Evolutionary conservation across 306 rosid genomes (phyloP).

Genomic region (Argentina anserina): DNA sequence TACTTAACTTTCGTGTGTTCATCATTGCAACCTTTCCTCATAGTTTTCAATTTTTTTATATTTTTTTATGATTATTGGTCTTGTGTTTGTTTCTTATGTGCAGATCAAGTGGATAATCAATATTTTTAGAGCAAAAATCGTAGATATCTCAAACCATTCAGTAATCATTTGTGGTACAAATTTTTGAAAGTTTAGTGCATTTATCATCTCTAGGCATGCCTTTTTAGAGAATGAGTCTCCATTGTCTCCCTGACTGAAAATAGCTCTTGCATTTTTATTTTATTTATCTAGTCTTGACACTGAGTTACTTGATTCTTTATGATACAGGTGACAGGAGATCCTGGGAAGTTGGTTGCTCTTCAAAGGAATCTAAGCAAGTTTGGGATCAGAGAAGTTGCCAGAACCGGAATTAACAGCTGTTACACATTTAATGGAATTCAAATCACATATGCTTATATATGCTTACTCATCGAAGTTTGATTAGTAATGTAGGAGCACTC

Average conservation of each 20-base stretch:
- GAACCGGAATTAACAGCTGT: constrained; percentile 51
- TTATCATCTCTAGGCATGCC: background rate
- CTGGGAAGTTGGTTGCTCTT: constrained; percentile 79
- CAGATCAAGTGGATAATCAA: constrained; percentile 80
- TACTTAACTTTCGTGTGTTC: constrained; percentile 9
- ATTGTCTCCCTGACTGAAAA: background rate
- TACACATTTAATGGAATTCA: background rate
- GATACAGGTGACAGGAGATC: constrained; percentile 80
- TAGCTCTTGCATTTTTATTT: background rate
- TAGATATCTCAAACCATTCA: constrained; percentile 65
- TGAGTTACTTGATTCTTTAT: constrained; percentile 1
- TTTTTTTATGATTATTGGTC: background rate
- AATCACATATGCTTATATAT: background rate
- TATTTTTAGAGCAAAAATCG: constrained; percentile 68
- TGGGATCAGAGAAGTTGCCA: constrained; percentile 81
- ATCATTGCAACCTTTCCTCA: background rate
- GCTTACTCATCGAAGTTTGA: background rate
- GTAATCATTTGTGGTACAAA: constrained; percentile 66
- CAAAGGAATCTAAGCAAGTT: constrained; percentile 65
- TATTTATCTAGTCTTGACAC: background rate
- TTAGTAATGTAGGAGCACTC: background rate
- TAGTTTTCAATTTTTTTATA: background rate
- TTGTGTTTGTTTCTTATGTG: constrained; percentile 16
- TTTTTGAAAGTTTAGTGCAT: background rate
- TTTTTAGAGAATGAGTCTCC: background rate